phyloP scores from a whole-genome alignment of 495 filamentous ascomycete species.

The Letharia columbiana region DNA sequence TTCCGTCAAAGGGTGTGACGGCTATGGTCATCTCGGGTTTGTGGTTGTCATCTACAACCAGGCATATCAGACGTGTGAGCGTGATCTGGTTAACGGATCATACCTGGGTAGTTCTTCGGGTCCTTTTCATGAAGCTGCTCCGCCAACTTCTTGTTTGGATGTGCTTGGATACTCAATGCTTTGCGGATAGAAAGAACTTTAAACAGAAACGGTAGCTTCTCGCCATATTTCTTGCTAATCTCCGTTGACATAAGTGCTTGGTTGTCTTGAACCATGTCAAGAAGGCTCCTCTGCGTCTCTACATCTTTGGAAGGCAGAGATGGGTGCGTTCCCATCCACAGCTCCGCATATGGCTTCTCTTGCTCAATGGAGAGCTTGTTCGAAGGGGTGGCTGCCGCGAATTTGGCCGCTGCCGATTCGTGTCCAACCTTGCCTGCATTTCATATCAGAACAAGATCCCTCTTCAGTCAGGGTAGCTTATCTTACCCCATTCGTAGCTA shows the following conservation, averaged over 20 bases:
- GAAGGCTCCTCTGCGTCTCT: conserved; percentile 71
- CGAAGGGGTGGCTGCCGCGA: conserved; percentile 66
- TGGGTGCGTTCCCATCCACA: conserved; percentile 99
- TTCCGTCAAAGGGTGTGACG: conserved; percentile 87
- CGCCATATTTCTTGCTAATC: conserved; percentile 61
- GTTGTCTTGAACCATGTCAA: conserved; percentile 87
- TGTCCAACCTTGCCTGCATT: conserved; percentile 60
- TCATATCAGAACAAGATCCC: conserved; percentile 24
- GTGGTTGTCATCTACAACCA: conserved; percentile 78
- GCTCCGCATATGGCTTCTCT: conserved; percentile 78
- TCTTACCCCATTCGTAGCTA: conserved; percentile 92
- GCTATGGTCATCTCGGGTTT: conserved; percentile 99
- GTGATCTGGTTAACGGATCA: conserved; percentile 3
- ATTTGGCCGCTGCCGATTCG: conserved; percentile 64
- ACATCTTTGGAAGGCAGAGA: conserved; percentile 89
- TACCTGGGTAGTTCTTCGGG: conserved; percentile 84
- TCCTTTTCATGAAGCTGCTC: conserved; percentile 79
- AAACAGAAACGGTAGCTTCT: conserved; percentile 90
- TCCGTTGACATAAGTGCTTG: conserved; percentile 64
- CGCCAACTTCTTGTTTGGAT: conserved; percentile 95
- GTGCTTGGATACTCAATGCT: conserved; percentile 92
- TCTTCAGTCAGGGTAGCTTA: not conserved
- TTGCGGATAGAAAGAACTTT: conserved; percentile 93
- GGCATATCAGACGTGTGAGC: not conserved
- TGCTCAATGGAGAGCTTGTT: conserved; percentile 65